Evolutionary conservation across 305 asterid genomes (phyloP).

Genomic region (Fraxinus baroniana): DNA sequence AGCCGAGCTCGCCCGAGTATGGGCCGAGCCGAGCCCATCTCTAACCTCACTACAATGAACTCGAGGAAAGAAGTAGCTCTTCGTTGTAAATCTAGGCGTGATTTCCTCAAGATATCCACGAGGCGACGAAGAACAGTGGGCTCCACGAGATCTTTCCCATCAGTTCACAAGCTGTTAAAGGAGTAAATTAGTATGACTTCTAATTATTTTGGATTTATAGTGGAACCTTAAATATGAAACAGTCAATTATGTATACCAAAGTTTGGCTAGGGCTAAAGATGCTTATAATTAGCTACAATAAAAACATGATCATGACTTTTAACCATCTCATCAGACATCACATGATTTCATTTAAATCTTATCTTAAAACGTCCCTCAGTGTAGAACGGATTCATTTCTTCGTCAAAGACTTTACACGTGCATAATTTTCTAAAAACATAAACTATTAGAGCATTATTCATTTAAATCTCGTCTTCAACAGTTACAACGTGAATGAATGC

Average conservation of each 20-base stretch:
- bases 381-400: not conserved
- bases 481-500: no score
- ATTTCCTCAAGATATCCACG: slow-evolving; percentile 60
- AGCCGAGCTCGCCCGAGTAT: no score
- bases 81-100: slow-evolving; percentile 59
- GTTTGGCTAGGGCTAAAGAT: not conserved
- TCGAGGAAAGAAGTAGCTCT: slow-evolving; percentile 79
- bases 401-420: not conserved
- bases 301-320: not conserved
- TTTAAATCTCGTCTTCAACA: not conserved
- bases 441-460: no score
- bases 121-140: slow-evolving; percentile 52
- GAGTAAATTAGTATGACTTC: slow-evolving; percentile 18
- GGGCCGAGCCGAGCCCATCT: no score
- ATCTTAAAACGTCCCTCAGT: not conserved
- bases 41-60: slow-evolving; percentile 20
- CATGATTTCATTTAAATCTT: not conserved
- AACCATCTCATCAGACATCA: not conserved
- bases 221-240: not conserved
- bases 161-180: slow-evolving; percentile 41
- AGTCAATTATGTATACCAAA: not conserved
- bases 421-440: not conserved
- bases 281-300: not conserved
- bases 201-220: not conserved
- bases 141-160: slow-evolving; percentile 46